A percentile compares a stretch with the other conserved stretches of the same genome.
These are phyloP conservation scores for Myxozyma mucilagina DNA, from an alignment of 805 yeast species.

Conservation along the genomic window DNA sequence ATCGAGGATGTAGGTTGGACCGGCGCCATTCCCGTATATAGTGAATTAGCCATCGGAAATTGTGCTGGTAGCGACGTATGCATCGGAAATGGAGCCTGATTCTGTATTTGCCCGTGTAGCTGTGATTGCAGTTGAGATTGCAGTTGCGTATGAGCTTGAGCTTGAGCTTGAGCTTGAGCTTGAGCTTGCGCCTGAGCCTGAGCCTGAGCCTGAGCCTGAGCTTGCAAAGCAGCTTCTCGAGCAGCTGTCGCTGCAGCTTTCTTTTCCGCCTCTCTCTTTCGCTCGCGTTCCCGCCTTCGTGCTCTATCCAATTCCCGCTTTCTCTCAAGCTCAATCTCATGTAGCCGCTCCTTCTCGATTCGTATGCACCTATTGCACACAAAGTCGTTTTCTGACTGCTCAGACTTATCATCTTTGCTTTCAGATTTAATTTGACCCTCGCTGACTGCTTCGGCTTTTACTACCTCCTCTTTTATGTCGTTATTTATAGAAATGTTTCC, in stretches of 20 bases:
- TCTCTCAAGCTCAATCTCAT: constrained; percentile 18
- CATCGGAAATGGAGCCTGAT: background rate
- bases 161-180: background rate
- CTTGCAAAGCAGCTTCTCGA: background rate
- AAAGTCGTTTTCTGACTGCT: constrained; percentile 15
- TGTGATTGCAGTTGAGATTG: background rate
- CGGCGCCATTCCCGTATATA: background rate
- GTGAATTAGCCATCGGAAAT: too few relatives aligned
- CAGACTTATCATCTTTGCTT: constrained; percentile 10
- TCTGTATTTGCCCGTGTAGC: background rate
- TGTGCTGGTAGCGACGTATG: too few relatives aligned
- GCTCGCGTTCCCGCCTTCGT: constrained; percentile 29
- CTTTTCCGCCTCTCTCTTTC: constrained; percentile 22
- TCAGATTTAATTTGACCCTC: constrained; percentile 2
- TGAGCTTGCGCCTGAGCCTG: background rate
- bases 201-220: constrained; percentile 6
- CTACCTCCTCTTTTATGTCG: background rate
- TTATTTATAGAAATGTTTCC: background rate
- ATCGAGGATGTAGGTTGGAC: background rate
- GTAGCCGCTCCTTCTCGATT: constrained; percentile 18
- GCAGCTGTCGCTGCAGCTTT: constrained; percentile 4
- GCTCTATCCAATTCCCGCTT: constrained; percentile 23
- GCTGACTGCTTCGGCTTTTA: background rate
- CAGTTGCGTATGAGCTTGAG: background rate
- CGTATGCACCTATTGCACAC: constrained; percentile 26